phyloP scores from a whole-genome alignment of 352 stramenopile species.

The Globisporangium mamillatum region DNA sequence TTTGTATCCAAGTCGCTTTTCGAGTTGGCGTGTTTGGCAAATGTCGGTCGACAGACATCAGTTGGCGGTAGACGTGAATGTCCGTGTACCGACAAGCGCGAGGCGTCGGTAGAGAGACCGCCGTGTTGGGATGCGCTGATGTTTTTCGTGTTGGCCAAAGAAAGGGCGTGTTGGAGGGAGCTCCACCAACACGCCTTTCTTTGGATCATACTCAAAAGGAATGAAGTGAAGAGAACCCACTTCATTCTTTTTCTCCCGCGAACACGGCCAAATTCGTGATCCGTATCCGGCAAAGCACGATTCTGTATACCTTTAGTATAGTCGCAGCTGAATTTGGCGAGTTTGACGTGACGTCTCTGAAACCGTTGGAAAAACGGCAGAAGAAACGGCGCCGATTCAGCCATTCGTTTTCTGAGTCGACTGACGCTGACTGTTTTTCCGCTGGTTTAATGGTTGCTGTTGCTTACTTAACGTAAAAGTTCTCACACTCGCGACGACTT shows the following conservation, averaged over 20 bases:
- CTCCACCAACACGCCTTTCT: no score
- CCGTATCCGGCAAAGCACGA: neutral
- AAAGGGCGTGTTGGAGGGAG: slow-evolving; percentile 4
- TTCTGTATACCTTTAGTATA: neutral
- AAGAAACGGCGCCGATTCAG: neutral
- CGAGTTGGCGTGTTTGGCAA: slow-evolving; percentile 5
- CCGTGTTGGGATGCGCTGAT: slow-evolving; percentile 9
- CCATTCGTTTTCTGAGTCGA: neutral
- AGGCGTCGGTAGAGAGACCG: slow-evolving; percentile 2
- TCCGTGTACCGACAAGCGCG: neutral
- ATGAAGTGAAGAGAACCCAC: neutral
- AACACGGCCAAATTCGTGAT: neutral
- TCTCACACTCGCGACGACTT: neutral
- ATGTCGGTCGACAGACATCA: slow-evolving; percentile 8
- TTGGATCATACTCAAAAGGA: no score
- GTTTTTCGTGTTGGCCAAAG: slow-evolving; percentile 19
- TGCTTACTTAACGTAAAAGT: neutral
- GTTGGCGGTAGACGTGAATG: neutral
- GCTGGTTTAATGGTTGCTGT: neutral
- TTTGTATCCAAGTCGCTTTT: neutral
- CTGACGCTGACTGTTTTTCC: neutral
- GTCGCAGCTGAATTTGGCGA: neutral
- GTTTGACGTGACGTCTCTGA: neutral
- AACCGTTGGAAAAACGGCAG: neutral
- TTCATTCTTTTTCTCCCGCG: neutral